These are phyloP conservation scores for Fusarium albidum DNA, from an alignment of 2,329 filamentous ascomycete species.

Conservation along the genomic window DNA sequence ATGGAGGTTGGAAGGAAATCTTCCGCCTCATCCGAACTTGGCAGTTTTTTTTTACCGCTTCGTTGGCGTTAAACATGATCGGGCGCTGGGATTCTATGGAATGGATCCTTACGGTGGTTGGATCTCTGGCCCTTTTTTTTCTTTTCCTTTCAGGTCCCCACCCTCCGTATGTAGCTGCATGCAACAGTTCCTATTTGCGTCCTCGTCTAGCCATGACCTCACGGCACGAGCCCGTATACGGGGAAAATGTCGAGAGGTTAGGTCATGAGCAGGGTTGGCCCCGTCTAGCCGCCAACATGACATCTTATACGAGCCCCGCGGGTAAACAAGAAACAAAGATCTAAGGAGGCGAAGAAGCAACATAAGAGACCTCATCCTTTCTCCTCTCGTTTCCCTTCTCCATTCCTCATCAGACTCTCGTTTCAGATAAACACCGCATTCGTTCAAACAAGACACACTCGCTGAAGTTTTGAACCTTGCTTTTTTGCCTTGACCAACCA, in stretches of 20 bases:
- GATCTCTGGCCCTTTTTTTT: neutral
- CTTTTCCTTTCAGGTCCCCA: constrained; percentile 18
- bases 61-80: constrained; percentile 10
- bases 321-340: constrained; percentile 13
- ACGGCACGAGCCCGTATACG: constrained; percentile 27
- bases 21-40: constrained; percentile 23
- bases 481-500: constrained; percentile 10
- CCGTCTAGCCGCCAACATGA: neutral
- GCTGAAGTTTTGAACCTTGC: constrained; percentile 26
- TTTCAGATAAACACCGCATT: constrained; percentile 25
- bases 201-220: constrained; percentile 24
- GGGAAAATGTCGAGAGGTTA: neutral
- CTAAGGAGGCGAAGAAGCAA: neutral
- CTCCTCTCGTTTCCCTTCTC: constrained; percentile 1
- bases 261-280: constrained; percentile 18
- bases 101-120: constrained; percentile 9
- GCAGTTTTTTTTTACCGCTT: neutral
- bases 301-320: constrained; percentile 12
- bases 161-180: constrained; percentile 16
- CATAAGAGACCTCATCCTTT: constrained; percentile 26
- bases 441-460: neutral
- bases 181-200: constrained; percentile 7
- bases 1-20: constrained; percentile 12
- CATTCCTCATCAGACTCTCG: constrained; percentile 27
- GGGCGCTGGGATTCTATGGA: constrained; percentile 16